Evolutionary conservation across 192 early-diverging fungal species (phyloP).

Genomic region (Backusella macrospora): DNA sequence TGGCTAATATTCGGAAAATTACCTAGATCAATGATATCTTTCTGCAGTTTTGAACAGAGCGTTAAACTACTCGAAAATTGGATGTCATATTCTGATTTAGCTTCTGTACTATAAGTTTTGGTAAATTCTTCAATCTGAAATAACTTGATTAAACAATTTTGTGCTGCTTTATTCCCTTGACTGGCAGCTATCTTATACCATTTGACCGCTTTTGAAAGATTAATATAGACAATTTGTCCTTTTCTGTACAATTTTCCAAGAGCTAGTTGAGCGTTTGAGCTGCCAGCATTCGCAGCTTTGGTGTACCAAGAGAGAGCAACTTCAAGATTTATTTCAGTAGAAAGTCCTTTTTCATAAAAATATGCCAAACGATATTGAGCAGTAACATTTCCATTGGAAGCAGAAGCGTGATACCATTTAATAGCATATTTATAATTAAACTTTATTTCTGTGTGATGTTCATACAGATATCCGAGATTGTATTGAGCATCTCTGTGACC

Average conservation of each 20-base stretch:
- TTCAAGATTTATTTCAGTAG: no score
- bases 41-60: background rate
- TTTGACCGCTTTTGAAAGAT: background rate
- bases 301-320: no score
- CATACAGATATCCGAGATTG: no score
- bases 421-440: no score
- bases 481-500: no score
- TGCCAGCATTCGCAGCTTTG: background rate
- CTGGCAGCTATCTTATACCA: background rate
- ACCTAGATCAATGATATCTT: background rate
- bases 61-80: background rate
- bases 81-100: background rate
- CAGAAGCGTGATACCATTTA: no score
- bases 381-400: no score
- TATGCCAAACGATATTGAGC: no score
- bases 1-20: background rate
- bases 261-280: background rate
- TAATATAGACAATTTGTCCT: background rate
- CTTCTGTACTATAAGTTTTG: background rate
- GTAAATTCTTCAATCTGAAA: background rate
- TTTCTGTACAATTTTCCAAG: background rate
- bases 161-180: background rate
- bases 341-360: no score
- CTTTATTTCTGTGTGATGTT: no score
- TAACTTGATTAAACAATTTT: background rate